phyloP scores from a whole-genome alignment of 345 rosid species.

The Gossypium herbaceum region DNA sequence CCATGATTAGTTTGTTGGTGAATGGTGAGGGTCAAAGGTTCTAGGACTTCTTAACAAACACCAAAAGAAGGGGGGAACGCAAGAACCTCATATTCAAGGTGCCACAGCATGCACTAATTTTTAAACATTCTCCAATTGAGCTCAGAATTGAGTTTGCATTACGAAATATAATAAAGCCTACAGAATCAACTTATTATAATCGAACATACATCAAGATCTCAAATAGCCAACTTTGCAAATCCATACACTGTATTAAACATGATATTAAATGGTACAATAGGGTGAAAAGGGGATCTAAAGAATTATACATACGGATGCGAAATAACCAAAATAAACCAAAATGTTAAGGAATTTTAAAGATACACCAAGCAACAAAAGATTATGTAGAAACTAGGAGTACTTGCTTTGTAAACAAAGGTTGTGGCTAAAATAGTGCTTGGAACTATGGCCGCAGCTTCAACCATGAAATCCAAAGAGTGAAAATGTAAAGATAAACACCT shows the following conservation, averaged over 20 bases:
- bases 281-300: neutral
- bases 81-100: neutral
- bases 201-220: neutral
- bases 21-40: no score
- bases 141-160: neutral
- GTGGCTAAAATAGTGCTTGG: no score
- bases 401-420: no score
- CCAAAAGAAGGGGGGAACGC: no score
- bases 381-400: no score
- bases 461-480: no score
- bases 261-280: neutral
- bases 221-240: neutral
- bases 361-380: conserved; percentile 9
- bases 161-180: neutral
- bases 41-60: no score
- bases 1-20: no score
- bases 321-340: neutral
- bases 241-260: neutral
- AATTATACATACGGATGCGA: neutral
- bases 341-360: conserved; percentile 10
- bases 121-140: neutral
- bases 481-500: no score
- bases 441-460: no score
- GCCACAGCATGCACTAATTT: neutral
- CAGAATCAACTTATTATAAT: neutral